These are phyloP conservation scores for Nicotiana otophora DNA, from an alignment of 257 asterid species.

Conservation along the genomic window DNA sequence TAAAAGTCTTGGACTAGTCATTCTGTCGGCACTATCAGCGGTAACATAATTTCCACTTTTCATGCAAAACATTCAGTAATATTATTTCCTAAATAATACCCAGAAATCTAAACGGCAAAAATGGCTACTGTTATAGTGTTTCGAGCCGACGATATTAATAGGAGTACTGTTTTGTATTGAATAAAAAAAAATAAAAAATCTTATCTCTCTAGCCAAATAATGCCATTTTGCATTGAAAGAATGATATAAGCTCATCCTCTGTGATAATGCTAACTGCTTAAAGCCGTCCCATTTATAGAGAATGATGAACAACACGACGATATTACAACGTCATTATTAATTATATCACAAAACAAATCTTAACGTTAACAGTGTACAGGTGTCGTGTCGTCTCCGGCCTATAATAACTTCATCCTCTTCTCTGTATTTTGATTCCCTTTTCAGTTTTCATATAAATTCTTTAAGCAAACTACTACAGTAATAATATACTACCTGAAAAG, in stretches of 20 bases:
- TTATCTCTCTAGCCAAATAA: not conserved
- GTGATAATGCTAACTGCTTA: not conserved
- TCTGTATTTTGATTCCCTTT: not conserved
- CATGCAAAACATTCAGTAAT: not conserved
- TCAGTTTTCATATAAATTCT: not conserved
- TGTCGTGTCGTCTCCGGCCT: not conserved
- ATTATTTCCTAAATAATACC: not conserved
- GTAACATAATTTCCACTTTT: not conserved
- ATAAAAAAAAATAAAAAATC: not conserved
- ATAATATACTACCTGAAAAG: not conserved
- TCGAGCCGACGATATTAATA: not conserved
- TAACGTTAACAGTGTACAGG: not conserved
- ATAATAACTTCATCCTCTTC: not conserved
- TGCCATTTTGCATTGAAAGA: not conserved
- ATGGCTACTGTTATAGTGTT: not conserved
- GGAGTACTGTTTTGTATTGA: not conserved
- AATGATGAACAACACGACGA: constrained; percentile 3
- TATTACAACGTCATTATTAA: not conserved
- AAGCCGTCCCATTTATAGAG: not conserved
- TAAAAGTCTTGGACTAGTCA: not conserved
- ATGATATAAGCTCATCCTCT: not conserved
- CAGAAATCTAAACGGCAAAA: not conserved
- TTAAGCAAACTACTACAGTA: not conserved
- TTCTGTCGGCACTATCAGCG: not conserved
- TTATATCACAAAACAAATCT: not conserved